Percentiles rank a stretch among this genome's conserved stretches.
Conservation (phyloP, 306 rosid genomes). For the Inga leiocalycina region DNA sequence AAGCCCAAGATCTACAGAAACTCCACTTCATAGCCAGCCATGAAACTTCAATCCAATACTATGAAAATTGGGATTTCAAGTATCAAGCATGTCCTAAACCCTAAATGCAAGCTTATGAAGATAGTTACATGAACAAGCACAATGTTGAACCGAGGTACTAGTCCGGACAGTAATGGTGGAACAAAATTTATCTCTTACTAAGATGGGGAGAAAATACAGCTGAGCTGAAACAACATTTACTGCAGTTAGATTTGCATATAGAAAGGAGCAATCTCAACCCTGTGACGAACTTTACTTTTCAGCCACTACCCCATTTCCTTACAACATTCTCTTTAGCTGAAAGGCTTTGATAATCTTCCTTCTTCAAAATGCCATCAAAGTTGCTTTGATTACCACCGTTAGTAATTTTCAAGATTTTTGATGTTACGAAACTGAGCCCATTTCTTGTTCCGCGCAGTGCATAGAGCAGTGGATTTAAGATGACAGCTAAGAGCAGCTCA, state of each 20-base stretch:
- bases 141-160: neutral
- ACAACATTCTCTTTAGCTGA: slow-evolving; percentile 80
- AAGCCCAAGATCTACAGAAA: neutral
- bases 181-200: neutral
- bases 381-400: slow-evolving; percentile 34
- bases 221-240: slow-evolving; percentile 18
- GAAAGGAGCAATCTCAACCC: slow-evolving; percentile 22
- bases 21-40: neutral
- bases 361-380: slow-evolving; percentile 45
- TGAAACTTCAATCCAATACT: neutral
- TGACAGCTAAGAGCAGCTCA: slow-evolving; percentile 75
- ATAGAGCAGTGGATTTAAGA: slow-evolving; percentile 80
- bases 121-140: neutral
- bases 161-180: neutral
- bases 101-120: neutral
- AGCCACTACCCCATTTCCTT: slow-evolving; percentile 66
- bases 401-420: slow-evolving; percentile 49
- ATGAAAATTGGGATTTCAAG: neutral
- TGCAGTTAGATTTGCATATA: neutral
- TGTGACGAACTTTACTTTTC: slow-evolving; percentile 32
- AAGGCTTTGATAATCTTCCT: slow-evolving; percentile 45
- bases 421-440: slow-evolving; percentile 58
- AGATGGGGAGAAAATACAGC: neutral
- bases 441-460: slow-evolving; percentile 82
- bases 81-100: slow-evolving; percentile 10